Base-by-base conservation (phyloP, 352 stramenopile species). In the Phytophthora crassamura region DNA sequence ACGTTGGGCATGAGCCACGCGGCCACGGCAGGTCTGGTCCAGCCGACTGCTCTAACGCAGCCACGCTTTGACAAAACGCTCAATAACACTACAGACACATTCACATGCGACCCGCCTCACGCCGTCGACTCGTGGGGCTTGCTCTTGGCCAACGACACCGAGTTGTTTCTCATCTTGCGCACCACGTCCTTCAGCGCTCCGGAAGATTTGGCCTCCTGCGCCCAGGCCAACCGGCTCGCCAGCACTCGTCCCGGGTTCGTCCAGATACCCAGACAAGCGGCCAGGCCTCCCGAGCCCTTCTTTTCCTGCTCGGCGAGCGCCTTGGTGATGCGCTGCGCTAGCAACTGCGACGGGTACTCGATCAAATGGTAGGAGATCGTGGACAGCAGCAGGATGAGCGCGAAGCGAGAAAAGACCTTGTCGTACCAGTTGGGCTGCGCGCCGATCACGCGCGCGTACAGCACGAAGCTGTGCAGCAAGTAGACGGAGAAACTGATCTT, bases 401-500 rank as follows among this genome's bases (percentile, higher is more conserved):
- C 60, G 39, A 82, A 82, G 14, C 63, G 42, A 10, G 69, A 63
- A 43, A 75, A 75, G 16, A 64, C 54, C 32, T 65, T 65, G 39
- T 75, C 67, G 20, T 70, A 75, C 40, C 61, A 66, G 38, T 68
- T 72, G 9, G 58, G 51, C 51, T 72, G 64, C 0, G 40, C 42
- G 2, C 63, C 54, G 33, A 56, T 20, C 28, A 49, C 41, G 39
- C 52, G 36, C 30, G 60, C 55, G 51, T 68, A 62, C 39, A 71
- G 16, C 38, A 88, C 74, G 50, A 85, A 88, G 40, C 59, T 80
- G 52, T 83, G 74, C 9, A 80, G 49, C 50, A 83, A 33, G 33
- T 83, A 83, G 25, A 77, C 70, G 0, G 74, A 82, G 48, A 71
- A 82, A 51, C 70, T 79, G 53, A 82, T 69, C 59, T 83, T 80